Conservation (phyloP, 2,329 filamentous ascomycete genomes). For the Alternaria sp. region DNA sequence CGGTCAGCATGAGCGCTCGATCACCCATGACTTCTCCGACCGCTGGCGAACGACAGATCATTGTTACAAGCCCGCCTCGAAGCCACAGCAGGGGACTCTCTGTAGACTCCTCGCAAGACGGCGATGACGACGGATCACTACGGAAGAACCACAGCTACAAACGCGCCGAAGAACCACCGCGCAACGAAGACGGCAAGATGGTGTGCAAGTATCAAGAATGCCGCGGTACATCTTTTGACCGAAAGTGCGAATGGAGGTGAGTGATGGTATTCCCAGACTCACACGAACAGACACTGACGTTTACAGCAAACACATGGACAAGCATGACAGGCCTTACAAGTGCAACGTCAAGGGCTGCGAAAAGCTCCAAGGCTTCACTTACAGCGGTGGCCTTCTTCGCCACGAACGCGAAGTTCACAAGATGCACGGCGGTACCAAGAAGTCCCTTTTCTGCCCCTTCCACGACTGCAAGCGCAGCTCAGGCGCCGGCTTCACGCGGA, state of each 20-base stretch:
- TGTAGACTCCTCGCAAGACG: conserved; percentile 40
- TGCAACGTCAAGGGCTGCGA: conserved; percentile 83
- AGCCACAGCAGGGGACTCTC: conserved; percentile 30
- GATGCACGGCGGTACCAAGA: conserved; percentile 86
- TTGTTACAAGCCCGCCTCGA: conserved; percentile 27
- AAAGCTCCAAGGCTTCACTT: conserved; percentile 92
- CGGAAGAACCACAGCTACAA: conserved; percentile 49
- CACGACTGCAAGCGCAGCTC: conserved; percentile 86
- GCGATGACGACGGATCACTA: conserved; percentile 38
- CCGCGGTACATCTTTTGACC: conserved; percentile 71
- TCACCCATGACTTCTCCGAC: conserved; percentile 40
- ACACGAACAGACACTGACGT: conserved; percentile 21
- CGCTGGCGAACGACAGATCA: conserved; percentile 25
- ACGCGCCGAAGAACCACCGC: conserved; percentile 59
- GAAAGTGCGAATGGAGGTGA: conserved; percentile 95
- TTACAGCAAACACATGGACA: conserved; percentile 94
- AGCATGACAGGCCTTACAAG: conserved; percentile 91
- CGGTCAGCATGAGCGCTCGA: conserved; percentile 41
- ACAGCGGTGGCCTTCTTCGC: conserved; percentile 85
- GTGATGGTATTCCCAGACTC: conserved; percentile 48
- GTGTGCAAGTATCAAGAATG: conserved; percentile 74
- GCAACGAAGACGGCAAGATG: conserved; percentile 75
- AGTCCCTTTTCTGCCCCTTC: conserved; percentile 85
- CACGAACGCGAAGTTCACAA: conserved; percentile 94
- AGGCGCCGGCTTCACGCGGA: conserved; percentile 87